Evolutionary conservation across 2,329 filamentous ascomycete species (phyloP).

Genomic region (Endocalyx cinctus): DNA sequence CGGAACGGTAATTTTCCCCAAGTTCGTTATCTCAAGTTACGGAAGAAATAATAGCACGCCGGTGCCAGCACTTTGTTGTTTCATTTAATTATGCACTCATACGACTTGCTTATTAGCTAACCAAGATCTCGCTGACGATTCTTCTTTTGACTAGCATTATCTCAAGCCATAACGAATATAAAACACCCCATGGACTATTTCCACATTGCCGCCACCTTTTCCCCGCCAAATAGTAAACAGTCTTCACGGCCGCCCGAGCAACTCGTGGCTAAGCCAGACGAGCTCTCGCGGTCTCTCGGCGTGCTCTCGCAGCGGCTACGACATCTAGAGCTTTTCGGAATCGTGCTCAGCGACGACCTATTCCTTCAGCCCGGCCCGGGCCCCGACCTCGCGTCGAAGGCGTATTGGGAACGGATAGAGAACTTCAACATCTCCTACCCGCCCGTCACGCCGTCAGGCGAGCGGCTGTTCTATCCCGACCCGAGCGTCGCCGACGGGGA

Average conservation of each 20-base stretch:
- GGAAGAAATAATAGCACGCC: too few relatives aligned
- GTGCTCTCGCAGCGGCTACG: background rate
- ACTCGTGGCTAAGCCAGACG: background rate
- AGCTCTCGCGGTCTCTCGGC: background rate
- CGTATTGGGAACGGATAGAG: conserved; percentile 1
- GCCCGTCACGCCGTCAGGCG: background rate
- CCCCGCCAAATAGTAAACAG: background rate
- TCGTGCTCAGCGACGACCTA: conserved; percentile 1
- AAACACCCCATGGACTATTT: conserved; percentile 1
- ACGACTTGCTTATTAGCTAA: too few relatives aligned
- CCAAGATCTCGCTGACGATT: too few relatives aligned
- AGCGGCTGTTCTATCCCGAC: conserved; percentile 3
- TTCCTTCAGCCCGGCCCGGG: background rate
- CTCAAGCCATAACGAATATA: background rate
- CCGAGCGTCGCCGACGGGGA: background rate
- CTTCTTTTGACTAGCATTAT: too few relatives aligned
- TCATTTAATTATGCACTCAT: too few relatives aligned
- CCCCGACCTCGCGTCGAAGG: background rate
- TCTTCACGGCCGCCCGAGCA: background rate
- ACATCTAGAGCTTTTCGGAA: background rate
- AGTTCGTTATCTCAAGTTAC: too few relatives aligned
- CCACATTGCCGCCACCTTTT: conserved; percentile 1
- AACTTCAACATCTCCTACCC: conserved; percentile 1
- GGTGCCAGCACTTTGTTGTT: too few relatives aligned
- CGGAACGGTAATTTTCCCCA: too few relatives aligned